Conservation (phyloP, 2,329 filamentous ascomycete genomes). For the Hortaea werneckii region DNA sequence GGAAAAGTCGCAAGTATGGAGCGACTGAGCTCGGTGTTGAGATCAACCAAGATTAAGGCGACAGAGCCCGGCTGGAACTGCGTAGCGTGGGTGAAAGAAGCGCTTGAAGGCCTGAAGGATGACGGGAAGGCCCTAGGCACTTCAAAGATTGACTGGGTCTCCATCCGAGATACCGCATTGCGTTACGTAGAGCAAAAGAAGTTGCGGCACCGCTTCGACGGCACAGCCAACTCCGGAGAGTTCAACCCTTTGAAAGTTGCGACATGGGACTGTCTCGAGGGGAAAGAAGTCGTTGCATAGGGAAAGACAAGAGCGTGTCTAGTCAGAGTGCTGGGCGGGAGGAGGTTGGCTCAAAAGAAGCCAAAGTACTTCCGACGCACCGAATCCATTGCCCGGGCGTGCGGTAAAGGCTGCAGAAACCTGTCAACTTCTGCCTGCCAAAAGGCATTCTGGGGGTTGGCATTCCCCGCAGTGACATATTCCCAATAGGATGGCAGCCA, state of each 20-base stretch:
- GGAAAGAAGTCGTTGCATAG: background rate
- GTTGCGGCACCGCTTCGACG: conserved; percentile 13
- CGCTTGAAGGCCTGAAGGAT: background rate
- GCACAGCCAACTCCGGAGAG: background rate
- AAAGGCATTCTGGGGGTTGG: conserved; percentile 31
- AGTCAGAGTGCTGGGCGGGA: too few species aligned
- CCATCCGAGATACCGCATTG: conserved; percentile 27
- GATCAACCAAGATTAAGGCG: conserved; percentile 27
- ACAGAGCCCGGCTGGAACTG: conserved; percentile 3
- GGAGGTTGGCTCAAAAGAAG: background rate
- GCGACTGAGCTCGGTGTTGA: conserved; percentile 25
- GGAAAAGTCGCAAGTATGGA: conserved; percentile 30
- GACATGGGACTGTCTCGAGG: conserved; percentile 13
- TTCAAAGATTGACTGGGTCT: conserved; percentile 27
- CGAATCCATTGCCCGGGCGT: conserved; percentile 33
- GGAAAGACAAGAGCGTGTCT: too few species aligned
- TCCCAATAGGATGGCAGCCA: conserved; percentile 42
- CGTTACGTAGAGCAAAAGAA: conserved; percentile 29
- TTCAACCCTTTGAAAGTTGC: conserved; percentile 14
- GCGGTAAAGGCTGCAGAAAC: conserved; percentile 29
- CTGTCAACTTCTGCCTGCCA: conserved; percentile 26
- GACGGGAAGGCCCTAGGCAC: conserved; percentile 28
- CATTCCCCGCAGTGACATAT: conserved; percentile 31
- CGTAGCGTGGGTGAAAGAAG: background rate
- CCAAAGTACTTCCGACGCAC: conserved; percentile 31